Evolutionary conservation across 169 alveolate species (phyloP), one percentile per base, ranked within the genome.

Genomic region (Cryptosporidium sp.): DNA sequence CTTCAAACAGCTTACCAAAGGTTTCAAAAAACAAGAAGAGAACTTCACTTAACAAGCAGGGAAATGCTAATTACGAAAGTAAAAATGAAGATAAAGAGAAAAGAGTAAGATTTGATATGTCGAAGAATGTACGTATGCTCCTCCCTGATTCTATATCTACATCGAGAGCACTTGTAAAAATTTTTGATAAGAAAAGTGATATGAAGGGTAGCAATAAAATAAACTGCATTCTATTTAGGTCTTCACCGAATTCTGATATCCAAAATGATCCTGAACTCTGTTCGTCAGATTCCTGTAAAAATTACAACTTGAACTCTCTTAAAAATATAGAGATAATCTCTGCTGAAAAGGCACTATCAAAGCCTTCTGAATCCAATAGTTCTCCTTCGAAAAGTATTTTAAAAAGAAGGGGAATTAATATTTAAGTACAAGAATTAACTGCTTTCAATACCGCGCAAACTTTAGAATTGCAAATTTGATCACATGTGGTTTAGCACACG

Each of bases 61-160:
- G 29, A n/a, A 61, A 12, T 48, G 42, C 8, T 14, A 60, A n/a
- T 16, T 37, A n/a, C n/a, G 68, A 37, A 39, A 10, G 10, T 5
- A 39, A 48, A n/a, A 8, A 53, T 56, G 51, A 65, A 37, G 51
- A 60, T 61, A 35, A 37, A 9, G 26, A 33, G 45, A 80, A 80
- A 44, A 70, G 62, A 65, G 89, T 80, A 9, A 37, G 89, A 45
- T 80, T 80, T 80, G 89, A 80, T 21, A 80, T 80, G 89, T 80
- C 89, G 0, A 60, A 80, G n/a, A 80, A 80, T 65, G 65, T 67
- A 18, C 73, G 89, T 29, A 80, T 80, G 89, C 68, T 80, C 9
- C 68, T 80, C 26, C 89, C 89, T 8, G 89, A 80, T 31, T 80
- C 89, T 1, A 62, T 80, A 16, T 60, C 89, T 31, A 80, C 89